Evolutionary conservation across 163 green algal species (phyloP).

Genomic region (Botryococcus braunii): DNA sequence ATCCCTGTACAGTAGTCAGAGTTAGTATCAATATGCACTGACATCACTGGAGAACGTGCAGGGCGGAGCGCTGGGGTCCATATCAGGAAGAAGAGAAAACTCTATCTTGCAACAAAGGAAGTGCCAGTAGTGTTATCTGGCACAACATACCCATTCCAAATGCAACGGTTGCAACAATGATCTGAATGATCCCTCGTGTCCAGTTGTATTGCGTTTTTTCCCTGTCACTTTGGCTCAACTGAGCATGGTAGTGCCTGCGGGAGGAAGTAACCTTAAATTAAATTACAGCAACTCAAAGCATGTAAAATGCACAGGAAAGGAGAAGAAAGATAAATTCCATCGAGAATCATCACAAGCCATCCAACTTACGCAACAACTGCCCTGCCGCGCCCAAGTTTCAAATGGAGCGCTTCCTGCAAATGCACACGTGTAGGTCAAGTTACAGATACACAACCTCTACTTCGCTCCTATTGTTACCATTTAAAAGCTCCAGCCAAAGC

Average conservation of each 20-base stretch:
- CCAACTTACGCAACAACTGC: too few species aligned
- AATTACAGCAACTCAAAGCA: too few species aligned
- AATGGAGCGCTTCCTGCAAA: too few species aligned
- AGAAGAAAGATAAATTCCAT: too few species aligned
- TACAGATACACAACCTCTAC: too few species aligned
- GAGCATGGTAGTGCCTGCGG: conserved; percentile 78
- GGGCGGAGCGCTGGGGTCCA: background rate
- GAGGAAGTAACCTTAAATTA: background rate
- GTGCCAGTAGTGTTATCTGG: background rate
- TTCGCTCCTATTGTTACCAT: too few species aligned
- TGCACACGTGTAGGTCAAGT: too few species aligned
- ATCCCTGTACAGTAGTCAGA: conserved; percentile 68
- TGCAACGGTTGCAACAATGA: conserved; percentile 86
- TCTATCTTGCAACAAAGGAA: background rate
- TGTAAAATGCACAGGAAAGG: too few species aligned
- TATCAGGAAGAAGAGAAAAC: background rate
- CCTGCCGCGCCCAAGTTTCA: too few species aligned
- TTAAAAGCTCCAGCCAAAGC: too few species aligned
- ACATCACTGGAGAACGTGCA: background rate
- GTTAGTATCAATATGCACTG: too few species aligned
- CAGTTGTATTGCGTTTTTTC: conserved; percentile 69
- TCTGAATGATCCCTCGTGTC: conserved; percentile 57
- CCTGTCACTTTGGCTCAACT: conserved; percentile 50
- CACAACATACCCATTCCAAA: conserved; percentile 70
- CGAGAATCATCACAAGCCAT: too few species aligned